phyloP scores from a whole-genome alignment of 1,284 basidiomycete genomes.

The Boletus smithii region DNA sequence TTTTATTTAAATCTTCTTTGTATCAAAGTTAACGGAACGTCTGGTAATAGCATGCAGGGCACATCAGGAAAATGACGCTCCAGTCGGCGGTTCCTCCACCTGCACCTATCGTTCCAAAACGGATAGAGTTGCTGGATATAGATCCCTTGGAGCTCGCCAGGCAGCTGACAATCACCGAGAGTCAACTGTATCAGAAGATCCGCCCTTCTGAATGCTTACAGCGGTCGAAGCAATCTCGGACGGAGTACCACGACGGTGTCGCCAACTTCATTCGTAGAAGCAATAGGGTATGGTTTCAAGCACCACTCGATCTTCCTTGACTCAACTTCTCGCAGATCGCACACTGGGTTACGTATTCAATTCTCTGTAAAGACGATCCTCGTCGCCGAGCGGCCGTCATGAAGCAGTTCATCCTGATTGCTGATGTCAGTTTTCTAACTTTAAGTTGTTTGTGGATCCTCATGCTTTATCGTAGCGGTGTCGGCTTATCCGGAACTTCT shows the following conservation, averaged over 20 bases:
- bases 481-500: constrained; percentile 70
- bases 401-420: constrained; percentile 76
- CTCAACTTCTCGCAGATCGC: constrained; percentile 42
- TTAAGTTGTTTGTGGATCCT: constrained; percentile 5
- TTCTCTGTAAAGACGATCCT: constrained; percentile 67
- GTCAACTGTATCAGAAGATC: constrained; percentile 66
- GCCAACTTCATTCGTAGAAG: constrained; percentile 71
- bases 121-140: constrained; percentile 60
- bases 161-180: constrained; percentile 77
- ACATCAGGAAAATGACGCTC: constrained; percentile 30
- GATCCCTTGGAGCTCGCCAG: constrained; percentile 78
- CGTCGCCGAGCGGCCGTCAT: constrained; percentile 65
- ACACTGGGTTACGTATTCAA: constrained; percentile 74
- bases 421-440: constrained; percentile 53
- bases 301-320: background rate
- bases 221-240: constrained; percentile 51
- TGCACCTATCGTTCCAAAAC: constrained; percentile 57
- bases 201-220: constrained; percentile 69
- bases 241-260: constrained; percentile 55
- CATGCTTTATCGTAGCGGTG: constrained; percentile 50
- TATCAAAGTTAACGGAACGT: background rate
- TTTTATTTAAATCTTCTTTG: background rate
- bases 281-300: constrained; percentile 50
- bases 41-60: constrained; percentile 40
- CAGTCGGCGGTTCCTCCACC: constrained; percentile 43